Conservation (phyloP, 495 filamentous ascomycete genomes). For the Aspergillus nanangensis region DNA sequence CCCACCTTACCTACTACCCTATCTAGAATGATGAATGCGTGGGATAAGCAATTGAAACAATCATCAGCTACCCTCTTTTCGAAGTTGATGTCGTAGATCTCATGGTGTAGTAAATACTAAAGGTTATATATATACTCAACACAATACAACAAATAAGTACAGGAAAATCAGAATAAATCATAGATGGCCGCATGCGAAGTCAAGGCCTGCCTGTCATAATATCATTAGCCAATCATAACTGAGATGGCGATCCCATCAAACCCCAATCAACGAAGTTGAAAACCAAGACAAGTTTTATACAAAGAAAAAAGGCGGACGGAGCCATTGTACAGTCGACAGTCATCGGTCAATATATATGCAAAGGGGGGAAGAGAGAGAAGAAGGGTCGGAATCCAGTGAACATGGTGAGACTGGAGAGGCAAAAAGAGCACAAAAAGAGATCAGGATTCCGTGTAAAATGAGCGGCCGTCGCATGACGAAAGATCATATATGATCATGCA, state of each 20-base stretch:
- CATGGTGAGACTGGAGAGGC: background rate
- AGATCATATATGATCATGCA: too few species aligned
- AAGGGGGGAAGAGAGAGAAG: constrained; percentile 3
- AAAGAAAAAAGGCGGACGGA: constrained; percentile 9
- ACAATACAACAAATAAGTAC: constrained; percentile 8
- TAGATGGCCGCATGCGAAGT: constrained; percentile 8
- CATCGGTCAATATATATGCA: constrained; percentile 7
- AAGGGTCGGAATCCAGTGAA: background rate
- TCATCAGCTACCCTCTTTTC: too few species aligned
- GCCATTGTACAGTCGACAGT: constrained; percentile 10
- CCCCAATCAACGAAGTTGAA: constrained; percentile 2
- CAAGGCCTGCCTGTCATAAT: constrained; percentile 5
- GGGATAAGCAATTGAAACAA: too few species aligned
- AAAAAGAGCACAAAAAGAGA: background rate
- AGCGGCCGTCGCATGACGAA: too few species aligned
- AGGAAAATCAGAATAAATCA: constrained; percentile 5
- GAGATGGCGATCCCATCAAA: constrained; percentile 3
- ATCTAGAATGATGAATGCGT: background rate
- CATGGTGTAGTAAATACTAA: background rate
- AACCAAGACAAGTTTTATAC: constrained; percentile 7
- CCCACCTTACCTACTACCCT: too few species aligned
- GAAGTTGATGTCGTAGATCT: background rate
- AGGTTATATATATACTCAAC: constrained; percentile 10
- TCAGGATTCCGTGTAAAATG: too few species aligned
- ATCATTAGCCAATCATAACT: constrained; percentile 17